A percentile compares a stretch with the other conserved stretches of the same genome.
These are phyloP conservation scores for Iris macrosiphon DNA, from an alignment of 106 monocot genomes.

Conservation along the genomic window DNA sequence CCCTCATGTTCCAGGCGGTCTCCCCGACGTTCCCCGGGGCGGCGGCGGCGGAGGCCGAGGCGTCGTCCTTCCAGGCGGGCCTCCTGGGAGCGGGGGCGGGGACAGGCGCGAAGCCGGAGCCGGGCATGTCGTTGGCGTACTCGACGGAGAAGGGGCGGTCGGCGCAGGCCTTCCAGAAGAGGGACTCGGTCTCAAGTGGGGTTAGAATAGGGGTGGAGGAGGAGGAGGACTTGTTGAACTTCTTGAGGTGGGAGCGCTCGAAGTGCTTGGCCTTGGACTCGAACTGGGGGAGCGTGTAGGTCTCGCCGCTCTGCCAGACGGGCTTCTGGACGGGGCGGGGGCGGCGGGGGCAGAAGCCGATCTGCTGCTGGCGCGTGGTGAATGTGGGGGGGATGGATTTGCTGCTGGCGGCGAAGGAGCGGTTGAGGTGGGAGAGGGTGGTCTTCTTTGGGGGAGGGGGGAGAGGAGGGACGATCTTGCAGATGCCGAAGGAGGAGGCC, in stretches of 20 bases:
- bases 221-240: background rate
- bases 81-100: too few species aligned
- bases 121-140: slow-evolving; percentile 98
- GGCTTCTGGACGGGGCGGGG: slow-evolving; percentile 75
- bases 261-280: slow-evolving; percentile 72
- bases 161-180: slow-evolving; percentile 81
- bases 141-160: slow-evolving; percentile 82
- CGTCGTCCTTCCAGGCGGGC: slow-evolving; percentile 11
- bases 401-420: slow-evolving; percentile 43
- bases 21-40: slow-evolving; percentile 56
- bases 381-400: slow-evolving; percentile 42
- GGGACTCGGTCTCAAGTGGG: slow-evolving; percentile 49
- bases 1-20: slow-evolving; percentile 92
- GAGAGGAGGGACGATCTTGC: slow-evolving; percentile 96
- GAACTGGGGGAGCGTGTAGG: slow-evolving; percentile 74
- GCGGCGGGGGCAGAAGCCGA: slow-evolving; percentile 86
- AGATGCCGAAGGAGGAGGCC: slow-evolving; percentile 87
- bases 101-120: slow-evolving; percentile 53
- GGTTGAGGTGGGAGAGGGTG: slow-evolving; percentile 47
- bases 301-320: slow-evolving; percentile 93
- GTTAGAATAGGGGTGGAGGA: slow-evolving; percentile 13
- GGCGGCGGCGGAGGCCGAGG: slow-evolving; percentile 25
- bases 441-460: slow-evolving; percentile 53
- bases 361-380: slow-evolving; percentile 87
- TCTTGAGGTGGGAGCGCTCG: slow-evolving; percentile 52